Evolutionary conservation across 169 alveolate genomes (phyloP), one percentile per base, ranked within the genome.

Genomic region (Cryptosporidium parvum): DNA sequence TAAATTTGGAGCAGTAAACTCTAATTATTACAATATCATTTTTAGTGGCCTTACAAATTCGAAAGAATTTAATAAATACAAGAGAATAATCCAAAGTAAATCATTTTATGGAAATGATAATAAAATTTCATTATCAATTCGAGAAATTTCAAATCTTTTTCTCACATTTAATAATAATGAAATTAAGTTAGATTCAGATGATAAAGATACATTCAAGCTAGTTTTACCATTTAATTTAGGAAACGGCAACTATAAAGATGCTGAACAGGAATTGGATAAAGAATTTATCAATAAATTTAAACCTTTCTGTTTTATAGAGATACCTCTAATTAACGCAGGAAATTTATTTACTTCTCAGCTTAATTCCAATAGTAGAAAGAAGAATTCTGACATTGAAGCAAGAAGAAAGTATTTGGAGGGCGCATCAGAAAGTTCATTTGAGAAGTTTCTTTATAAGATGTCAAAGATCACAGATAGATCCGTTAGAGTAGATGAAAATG

Each of bases 361-460:
- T 51, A 33, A 12, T 35, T 18, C 48, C 8, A 39, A 2, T 29
- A 3, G 3, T 53, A 37, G 33, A 37, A 9, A 21, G 7, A 26
- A 59, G n/a, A 53, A 23, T 44, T 29, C 53, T 37, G 85, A 71
- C 6, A 53, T 37, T 31, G 56, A 71, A 51, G 26, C 29, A 44
- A 45, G 29, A 23, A 80, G 51, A 65, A 65, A 73, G 51, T 73
- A 73, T 42, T 33, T 73, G 18, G 86, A 73, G 2, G 71, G 71
- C 0, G 71, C 70, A 18, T 56, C 86, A 18, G 86, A 73, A 58
- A 35, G 72, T 73, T 73, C 86, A 16, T 73, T 80, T 12, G 75
- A 80, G 12, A 80, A 80, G 42, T 80, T 80, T 39, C 44, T 80
- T 8, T 44, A 62, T 62, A 80, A 80, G 21, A 10, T 80, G 26